phyloP scores from a whole-genome alignment of 148 eudicot genomes.

The Diospyros kaki region DNA sequence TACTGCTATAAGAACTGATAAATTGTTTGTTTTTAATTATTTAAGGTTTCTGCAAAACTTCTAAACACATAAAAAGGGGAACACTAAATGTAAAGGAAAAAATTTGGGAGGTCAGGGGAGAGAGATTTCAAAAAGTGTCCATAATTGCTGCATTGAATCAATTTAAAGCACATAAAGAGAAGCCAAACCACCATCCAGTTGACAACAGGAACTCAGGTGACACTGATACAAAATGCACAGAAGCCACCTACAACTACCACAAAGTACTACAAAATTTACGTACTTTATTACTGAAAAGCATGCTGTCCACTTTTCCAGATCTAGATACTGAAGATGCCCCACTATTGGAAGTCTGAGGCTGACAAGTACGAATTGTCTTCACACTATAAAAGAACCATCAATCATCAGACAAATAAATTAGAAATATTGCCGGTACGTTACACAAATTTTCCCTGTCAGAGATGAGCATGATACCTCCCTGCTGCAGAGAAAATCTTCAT shows the following conservation, averaged over 20 bases:
- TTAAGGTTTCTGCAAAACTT: background rate
- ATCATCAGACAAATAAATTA: background rate
- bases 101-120: too few relatives aligned
- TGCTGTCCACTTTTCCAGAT: conserved; percentile 58
- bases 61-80: background rate
- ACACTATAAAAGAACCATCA: conserved; percentile 45
- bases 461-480: conserved; percentile 61
- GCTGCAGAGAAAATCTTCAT: conserved; percentile 92
- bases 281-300: conserved; percentile 71
- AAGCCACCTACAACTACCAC: background rate
- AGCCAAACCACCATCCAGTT: conserved; percentile 12
- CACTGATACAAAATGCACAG: background rate
- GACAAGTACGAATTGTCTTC: conserved; percentile 92
- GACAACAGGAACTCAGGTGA: background rate
- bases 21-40: background rate
- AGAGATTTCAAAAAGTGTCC: background rate
- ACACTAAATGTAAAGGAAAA: background rate
- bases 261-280: conserved; percentile 3
- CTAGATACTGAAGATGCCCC: conserved; percentile 71
- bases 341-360: conserved; percentile 69
- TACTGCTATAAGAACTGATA: background rate
- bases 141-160: background rate
- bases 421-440: background rate
- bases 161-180: background rate
- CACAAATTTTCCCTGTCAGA: background rate